Base-by-base conservation (phyloP, 164 flowering plant species). In the Malania oleifera region DNA sequence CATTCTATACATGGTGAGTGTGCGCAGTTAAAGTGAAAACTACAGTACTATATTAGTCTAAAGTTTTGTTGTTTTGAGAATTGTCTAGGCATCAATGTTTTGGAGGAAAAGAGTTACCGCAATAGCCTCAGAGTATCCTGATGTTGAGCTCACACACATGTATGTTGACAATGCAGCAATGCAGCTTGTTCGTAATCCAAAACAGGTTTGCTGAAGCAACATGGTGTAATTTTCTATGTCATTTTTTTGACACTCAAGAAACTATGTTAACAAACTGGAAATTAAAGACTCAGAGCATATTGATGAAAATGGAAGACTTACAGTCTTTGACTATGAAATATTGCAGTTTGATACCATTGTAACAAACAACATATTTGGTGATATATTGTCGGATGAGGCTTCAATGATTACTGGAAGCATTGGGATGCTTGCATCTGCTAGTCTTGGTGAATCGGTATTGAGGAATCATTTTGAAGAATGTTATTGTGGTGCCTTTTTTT, bases 261-360 rank as follows among this genome's bases (percentile, higher is more conserved):
- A n/a, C n/a, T n/a, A n/a, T n/a, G n/a, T n/a, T n/a, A n/a, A n/a
- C n/a, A n/a, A n/a, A n/a, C n/a, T n/a, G n/a, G n/a, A n/a, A n/a
- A n/a, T n/a, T n/a, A n/a, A n/a, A n/a, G n/a, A n/a, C n/a, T n/a
- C n/a, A n/a, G n/a, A n/a, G n/a, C n/a, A n/a, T n/a, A n/a, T n/a
- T n/a, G n/a, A 39, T 10, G 43, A 39, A 10, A 39, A 11, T 13
- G 13, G 43, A 39, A 39, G 17, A 13, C 43, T 39, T 39, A 43
- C 12, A 17, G 20, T 43, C 15, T 34, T 7, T 34, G 49, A 9
- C 28, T 8, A 6, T n/a, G n/a, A 23, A 10, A 5, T 2, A 2
- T 50, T 50, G 53, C 53, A 50, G 53, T 50, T 50, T 15, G 53
- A 50, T 50, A 50, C 53, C 7, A 50, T 50, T 24, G 28, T 50